Evolutionary conservation across 164 flowering plant species (phyloP).

Genomic region (Vitis rotundifolia): DNA sequence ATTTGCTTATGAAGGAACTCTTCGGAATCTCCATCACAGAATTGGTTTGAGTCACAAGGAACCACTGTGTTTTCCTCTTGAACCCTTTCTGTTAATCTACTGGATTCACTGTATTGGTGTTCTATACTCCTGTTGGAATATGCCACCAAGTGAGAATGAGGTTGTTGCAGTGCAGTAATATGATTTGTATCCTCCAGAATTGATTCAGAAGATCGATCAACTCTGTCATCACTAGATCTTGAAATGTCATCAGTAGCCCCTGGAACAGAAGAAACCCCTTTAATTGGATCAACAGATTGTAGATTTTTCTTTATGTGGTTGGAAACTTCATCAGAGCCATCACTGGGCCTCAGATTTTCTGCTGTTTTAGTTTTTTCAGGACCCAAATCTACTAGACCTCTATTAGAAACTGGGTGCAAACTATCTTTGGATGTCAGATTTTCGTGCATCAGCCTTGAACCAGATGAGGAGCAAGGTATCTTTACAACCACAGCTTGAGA

Average conservation of each 20-base stretch:
- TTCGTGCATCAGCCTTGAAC: slow-evolving; percentile 8
- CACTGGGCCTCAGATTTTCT: slow-evolving; percentile 17
- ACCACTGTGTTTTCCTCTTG: slow-evolving; percentile 14
- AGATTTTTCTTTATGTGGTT: slow-evolving; percentile 3
- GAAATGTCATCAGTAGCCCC: slow-evolving; percentile 5
- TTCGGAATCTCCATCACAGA: slow-evolving; percentile 7
- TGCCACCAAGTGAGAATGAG: slow-evolving; percentile 8
- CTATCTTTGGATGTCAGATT: slow-evolving; percentile 13
- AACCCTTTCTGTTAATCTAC: slow-evolving; percentile 5
- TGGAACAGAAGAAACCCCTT: slow-evolving; percentile 8
- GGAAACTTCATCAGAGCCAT: slow-evolving; percentile 10
- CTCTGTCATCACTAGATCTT: slow-evolving; percentile 2
- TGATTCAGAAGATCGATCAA: slow-evolving; percentile 6
- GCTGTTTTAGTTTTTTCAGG: slow-evolving; percentile 8
- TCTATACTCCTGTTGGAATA: slow-evolving; percentile 5
- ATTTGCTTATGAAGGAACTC: not conserved
- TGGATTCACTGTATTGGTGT: not conserved
- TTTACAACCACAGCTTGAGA: not conserved
- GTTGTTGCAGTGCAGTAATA: not conserved
- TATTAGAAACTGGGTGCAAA: slow-evolving; percentile 4
- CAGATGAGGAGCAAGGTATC: slow-evolving; percentile 13
- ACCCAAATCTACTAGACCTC: slow-evolving; percentile 7
- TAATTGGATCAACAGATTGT: not conserved
- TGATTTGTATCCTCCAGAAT: slow-evolving; percentile 5
- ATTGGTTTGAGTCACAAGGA: slow-evolving; percentile 12